Evolutionary conservation across 805 yeast species (phyloP).

Genomic region (Kodamaea nitidulidarum): DNA sequence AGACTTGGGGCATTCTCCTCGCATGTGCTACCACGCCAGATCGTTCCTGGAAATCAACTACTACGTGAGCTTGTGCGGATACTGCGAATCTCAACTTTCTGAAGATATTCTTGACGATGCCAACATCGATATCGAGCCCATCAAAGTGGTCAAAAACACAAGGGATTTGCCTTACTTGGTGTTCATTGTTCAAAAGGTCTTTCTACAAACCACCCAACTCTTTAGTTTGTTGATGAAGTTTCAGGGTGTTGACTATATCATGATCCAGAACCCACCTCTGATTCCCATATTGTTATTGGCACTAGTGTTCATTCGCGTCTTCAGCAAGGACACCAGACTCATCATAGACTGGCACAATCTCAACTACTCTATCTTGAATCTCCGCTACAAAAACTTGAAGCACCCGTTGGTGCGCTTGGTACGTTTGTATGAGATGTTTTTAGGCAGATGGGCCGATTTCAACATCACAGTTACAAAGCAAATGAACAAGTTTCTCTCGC

Average conservation of each 20-base stretch:
- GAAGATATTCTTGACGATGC: conserved; percentile 46
- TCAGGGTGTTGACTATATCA: conserved; percentile 60
- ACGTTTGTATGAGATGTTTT: conserved; percentile 55
- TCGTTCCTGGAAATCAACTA: conserved; percentile 69
- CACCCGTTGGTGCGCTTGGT: conserved; percentile 64
- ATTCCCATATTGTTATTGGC: conserved; percentile 73
- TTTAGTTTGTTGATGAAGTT: conserved; percentile 46
- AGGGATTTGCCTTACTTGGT: conserved; percentile 47
- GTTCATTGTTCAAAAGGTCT: conserved; percentile 58
- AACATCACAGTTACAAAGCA: conserved; percentile 78
- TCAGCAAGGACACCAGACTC: conserved; percentile 53
- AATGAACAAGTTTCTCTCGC: conserved; percentile 59
- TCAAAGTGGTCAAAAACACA: conserved; percentile 38
- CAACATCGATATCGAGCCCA: conserved; percentile 49
- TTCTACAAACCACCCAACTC: conserved; percentile 50
- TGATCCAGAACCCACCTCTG: conserved; percentile 91
- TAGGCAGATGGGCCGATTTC: conserved; percentile 62
- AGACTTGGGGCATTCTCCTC: conserved; percentile 90
- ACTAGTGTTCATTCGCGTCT: conserved; percentile 47
- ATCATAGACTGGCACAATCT: conserved; percentile 96
- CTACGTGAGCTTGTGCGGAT: conserved; percentile 82
- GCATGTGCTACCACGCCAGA: conserved; percentile 87
- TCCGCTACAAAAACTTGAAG: conserved; percentile 49
- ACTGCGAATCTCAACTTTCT: conserved; percentile 56
- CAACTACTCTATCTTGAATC: conserved; percentile 75